Base-by-base conservation (phyloP, 2,329 filamentous ascomycete species). In the Trichoderma atrobrunneum region DNA sequence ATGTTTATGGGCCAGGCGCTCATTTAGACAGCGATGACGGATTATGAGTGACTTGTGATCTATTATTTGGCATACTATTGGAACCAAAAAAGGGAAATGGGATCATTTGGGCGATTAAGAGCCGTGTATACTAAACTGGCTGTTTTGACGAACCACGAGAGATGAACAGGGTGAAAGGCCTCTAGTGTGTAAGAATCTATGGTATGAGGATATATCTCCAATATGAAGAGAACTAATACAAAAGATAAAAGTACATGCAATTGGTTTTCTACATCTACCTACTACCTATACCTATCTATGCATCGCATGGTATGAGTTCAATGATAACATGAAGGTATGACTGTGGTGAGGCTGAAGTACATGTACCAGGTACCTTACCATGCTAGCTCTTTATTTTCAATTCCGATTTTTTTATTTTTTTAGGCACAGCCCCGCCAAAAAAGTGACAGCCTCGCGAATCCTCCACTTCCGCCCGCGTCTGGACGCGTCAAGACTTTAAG, bases 1-100 rank as follows among this genome's bases (percentile, higher is more conserved):
- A 95, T 95, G 92, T 94, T 90, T 79, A 92, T 90, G 84, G 92
- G 92, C 64, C 91, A 94, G 80, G 92, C 92, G 54, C 84, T 95
- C 77, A 92, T 94, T 72, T 94, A 87, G 77, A 56, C 24, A 34
- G 11, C 14, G n/a, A 62, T 39, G 28, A 16, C 14, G 39, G 30
- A 54, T 70, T 36, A 18, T 14, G 59, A 21, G 39, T 34, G 24
- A 11, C 36, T 61, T 43, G 4, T 28, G 24, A 1, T 54, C 18
- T 61, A 70, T 16, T 28, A 16, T 16, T 12, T 26, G 56, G 36
- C 26, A 61, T 26, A 14, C 7, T 14, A 36, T 51, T 26, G 59
- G n/a, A 51, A 28, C 66, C n/a, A 54, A 21, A 61, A 34, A 56
- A n/a, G 48, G 39, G 64, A 32, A 28, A 36, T 36, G 5, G 11